These are phyloP conservation scores for Lactarius sp. DNA, from an alignment of 768 basidiomycete species.

Conservation along the genomic window DNA sequence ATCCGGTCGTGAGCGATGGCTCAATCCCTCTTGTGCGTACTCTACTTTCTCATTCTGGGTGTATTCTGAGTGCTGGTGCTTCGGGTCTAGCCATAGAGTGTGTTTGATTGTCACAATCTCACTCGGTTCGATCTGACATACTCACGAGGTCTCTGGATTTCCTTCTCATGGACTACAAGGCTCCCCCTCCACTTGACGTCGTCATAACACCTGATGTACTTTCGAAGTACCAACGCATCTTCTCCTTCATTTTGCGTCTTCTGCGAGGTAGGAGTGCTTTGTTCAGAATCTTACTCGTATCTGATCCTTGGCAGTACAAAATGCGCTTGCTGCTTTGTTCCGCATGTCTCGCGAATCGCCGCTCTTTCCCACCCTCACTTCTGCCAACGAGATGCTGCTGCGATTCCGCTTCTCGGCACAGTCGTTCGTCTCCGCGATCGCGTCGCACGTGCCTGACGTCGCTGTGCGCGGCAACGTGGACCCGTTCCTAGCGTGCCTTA, in stretches of 20 bases:
- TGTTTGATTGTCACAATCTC: slow-evolving; percentile 15
- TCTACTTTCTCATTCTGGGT: neutral
- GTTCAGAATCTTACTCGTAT: neutral
- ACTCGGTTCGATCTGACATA: slow-evolving; percentile 13
- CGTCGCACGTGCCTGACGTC: slow-evolving; percentile 71
- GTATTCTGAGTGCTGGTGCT: neutral
- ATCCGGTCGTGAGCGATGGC: slow-evolving; percentile 67
- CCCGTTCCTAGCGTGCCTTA: slow-evolving; percentile 46
- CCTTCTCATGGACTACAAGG: slow-evolving; percentile 84
- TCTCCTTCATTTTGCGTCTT: slow-evolving; percentile 72
- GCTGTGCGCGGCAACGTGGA: slow-evolving; percentile 77
- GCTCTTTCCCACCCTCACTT: slow-evolving; percentile 54
- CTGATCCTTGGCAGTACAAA: slow-evolving; percentile 48
- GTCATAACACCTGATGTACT: slow-evolving; percentile 67
- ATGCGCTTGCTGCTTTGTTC: slow-evolving; percentile 58
- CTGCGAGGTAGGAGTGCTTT: slow-evolving; percentile 54
- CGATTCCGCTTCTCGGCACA: slow-evolving; percentile 73
- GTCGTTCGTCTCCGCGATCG: slow-evolving; percentile 62
- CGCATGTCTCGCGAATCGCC: slow-evolving; percentile 51
- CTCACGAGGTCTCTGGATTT: slow-evolving; percentile 74
- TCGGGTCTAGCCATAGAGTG: slow-evolving; percentile 34
- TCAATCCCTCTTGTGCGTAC: slow-evolving; percentile 72
- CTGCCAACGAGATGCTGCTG: slow-evolving; percentile 50
- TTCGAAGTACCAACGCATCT: slow-evolving; percentile 83
- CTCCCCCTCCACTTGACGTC: slow-evolving; percentile 71